phyloP scores from a whole-genome alignment of 2,329 filamentous ascomycete species.

The Exserohilum turcica region DNA sequence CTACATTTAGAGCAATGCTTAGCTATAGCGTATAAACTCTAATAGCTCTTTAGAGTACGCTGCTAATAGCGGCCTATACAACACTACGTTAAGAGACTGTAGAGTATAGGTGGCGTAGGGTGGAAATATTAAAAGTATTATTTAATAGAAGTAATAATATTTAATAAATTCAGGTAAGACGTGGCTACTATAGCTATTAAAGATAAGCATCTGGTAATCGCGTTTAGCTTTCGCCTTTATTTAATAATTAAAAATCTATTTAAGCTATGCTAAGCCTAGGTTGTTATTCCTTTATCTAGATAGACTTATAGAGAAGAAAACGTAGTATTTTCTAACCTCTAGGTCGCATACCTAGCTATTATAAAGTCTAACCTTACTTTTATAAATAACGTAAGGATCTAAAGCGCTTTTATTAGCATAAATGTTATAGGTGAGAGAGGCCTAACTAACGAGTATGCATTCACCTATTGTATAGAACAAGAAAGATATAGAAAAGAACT shows the following conservation, averaged over 20 bases:
- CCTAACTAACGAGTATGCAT: too few relatives aligned
- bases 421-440: too few relatives aligned
- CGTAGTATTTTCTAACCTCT: not conserved
- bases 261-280: not conserved
- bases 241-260: not conserved
- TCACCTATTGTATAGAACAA: too few relatives aligned
- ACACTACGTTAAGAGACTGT: not conserved
- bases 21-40: not conserved
- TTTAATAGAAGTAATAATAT: not conserved
- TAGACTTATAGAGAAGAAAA: not conserved
- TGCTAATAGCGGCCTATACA: not conserved
- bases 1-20: not conserved
- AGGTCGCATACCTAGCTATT: not conserved
- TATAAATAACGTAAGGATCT: too few relatives aligned
- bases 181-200: not conserved
- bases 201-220: too few relatives aligned
- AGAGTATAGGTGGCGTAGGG: not conserved
- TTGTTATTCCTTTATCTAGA: not conserved
- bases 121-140: not conserved
- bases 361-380: too few relatives aligned
- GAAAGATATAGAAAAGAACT: too few relatives aligned
- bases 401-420: too few relatives aligned
- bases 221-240: not conserved
- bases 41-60: not conserved
- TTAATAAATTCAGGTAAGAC: not conserved